Conservation (phyloP, 805 yeast genomes). For the Kazachstania taianensis region DNA sequence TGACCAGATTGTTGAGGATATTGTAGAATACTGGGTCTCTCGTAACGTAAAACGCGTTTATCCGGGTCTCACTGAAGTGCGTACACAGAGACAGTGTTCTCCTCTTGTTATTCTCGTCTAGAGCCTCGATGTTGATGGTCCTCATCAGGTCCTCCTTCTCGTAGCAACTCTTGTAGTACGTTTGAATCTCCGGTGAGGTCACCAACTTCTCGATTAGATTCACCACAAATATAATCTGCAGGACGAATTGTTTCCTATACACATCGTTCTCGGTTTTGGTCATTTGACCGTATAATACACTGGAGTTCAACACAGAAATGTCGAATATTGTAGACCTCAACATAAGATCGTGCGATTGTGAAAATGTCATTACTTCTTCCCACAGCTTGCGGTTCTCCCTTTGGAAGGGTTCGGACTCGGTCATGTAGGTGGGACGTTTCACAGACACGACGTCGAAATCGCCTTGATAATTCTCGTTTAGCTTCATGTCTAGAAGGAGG, state of each 20-base stretch:
- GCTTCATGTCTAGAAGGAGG: constrained; percentile 7
- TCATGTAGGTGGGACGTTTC: constrained; percentile 12
- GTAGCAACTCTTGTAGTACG: constrained; percentile 14
- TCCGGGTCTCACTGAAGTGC: constrained; percentile 11
- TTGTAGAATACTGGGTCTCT: constrained; percentile 18
- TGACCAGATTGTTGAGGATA: constrained; percentile 8
- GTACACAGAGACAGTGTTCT: constrained; percentile 11
- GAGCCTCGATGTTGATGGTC: constrained; percentile 5
- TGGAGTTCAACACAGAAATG: constrained; percentile 13
- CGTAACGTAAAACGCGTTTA: constrained; percentile 15
- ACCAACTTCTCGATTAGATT: constrained; percentile 11
- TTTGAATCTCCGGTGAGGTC: constrained; percentile 12
- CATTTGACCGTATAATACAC: constrained; percentile 16
- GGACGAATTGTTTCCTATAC: constrained; percentile 23
- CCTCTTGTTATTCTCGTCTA: constrained; percentile 11
- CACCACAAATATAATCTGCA: constrained; percentile 17
- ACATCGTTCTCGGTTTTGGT: constrained; percentile 15
- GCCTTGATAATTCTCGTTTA: constrained; percentile 13
- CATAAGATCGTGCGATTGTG: constrained; percentile 3
- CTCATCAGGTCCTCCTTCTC: constrained; percentile 14
- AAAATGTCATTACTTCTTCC: constrained; percentile 5
- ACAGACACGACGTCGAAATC: constrained; percentile 8
- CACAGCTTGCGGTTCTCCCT: constrained; percentile 11
- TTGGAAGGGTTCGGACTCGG: constrained; percentile 8
- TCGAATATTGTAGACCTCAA: constrained; percentile 18